These are phyloP conservation scores for Pythium coloratum DNA, from an alignment of 352 stramenopile species.

Conservation along the genomic window DNA sequence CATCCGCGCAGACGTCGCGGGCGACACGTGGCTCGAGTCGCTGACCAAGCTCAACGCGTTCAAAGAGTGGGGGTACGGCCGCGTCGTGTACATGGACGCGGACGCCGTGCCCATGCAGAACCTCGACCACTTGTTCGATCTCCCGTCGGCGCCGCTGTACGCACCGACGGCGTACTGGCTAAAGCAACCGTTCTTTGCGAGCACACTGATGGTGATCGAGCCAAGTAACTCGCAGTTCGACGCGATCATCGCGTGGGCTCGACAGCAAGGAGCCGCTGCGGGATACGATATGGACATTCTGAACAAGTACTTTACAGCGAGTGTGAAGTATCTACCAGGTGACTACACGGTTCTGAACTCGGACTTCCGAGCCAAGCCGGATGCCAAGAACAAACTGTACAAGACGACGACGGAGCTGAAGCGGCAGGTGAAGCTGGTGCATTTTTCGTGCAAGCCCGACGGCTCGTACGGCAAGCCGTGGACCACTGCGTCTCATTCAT, in stretches of 20 bases:
- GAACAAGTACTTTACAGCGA: background rate
- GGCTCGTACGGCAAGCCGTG: constrained; percentile 4
- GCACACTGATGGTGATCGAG: background rate
- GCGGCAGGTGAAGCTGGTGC: background rate
- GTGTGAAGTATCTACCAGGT: constrained; percentile 9
- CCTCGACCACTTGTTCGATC: background rate
- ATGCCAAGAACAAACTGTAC: constrained; percentile 1
- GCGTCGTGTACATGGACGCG: constrained; percentile 34
- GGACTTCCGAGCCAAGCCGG: constrained; percentile 21
- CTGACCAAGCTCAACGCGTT: constrained; percentile 39
- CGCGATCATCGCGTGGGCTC: background rate
- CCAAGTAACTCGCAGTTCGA: background rate
- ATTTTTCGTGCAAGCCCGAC: constrained; percentile 5
- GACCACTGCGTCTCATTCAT: background rate
- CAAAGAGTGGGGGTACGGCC: constrained; percentile 36
- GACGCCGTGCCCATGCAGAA: constrained; percentile 11
- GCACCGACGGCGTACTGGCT: background rate
- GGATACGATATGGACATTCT: background rate
- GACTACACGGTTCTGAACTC: constrained; percentile 28
- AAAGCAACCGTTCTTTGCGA: background rate
- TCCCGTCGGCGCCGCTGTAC: background rate
- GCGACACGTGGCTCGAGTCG: constrained; percentile 22
- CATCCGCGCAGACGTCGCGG: constrained; percentile 11
- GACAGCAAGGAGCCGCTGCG: background rate
- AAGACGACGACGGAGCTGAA: constrained; percentile 1